Base-by-base conservation (phyloP, 2,329 filamentous ascomycete genomes). In the Phialophora chinensis region DNA sequence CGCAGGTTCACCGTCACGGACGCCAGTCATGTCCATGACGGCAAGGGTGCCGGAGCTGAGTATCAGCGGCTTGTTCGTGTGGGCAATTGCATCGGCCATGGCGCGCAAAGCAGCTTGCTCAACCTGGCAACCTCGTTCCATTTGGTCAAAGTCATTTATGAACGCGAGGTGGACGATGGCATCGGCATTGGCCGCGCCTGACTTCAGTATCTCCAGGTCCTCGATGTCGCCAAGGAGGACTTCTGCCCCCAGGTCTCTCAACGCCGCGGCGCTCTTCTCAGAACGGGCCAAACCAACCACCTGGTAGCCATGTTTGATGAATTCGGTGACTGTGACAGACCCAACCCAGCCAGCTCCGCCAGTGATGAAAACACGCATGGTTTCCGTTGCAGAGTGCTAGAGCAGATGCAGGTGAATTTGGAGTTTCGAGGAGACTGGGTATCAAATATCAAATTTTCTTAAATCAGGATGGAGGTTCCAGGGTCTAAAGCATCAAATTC, bases 271-370 rank as follows among this genome's bases (percentile, higher is more conserved):
- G 27, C 72, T 71, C 25, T 67, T 64, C 4, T 78, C 75, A 12
- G 67, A 75, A 56, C 80, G 80, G 10, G 78, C 74, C 53, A 82
- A 77, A 8, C 76, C 81, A 20, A 78, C 69, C 35, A 83, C 79
- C 1, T 63, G 72, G 66, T 82, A 77, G 54, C 80, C 80, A 29
- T 73, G 66, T 4, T 68, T 35, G 12, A 82, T 69, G 14, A 82
- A 76, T 29, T 79, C 77, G 44, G 77, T 64, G 20, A 78, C 74
- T n/a, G 82, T 74, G 7, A 75, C 73, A 20, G 72, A 69, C 70
- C 81, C 81, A 64, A 83, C 74, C 65, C 78, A 81, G 71, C 80
- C 80, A 11, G 79, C 78, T 6, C 79, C 75, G 47, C 81, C 81
- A 11, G 81, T 82, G 58, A 81, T 74, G 69, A 80, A 80, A 66